Conservation (phyloP, 129 eudicot species). For the Flaveria robusta region DNA sequence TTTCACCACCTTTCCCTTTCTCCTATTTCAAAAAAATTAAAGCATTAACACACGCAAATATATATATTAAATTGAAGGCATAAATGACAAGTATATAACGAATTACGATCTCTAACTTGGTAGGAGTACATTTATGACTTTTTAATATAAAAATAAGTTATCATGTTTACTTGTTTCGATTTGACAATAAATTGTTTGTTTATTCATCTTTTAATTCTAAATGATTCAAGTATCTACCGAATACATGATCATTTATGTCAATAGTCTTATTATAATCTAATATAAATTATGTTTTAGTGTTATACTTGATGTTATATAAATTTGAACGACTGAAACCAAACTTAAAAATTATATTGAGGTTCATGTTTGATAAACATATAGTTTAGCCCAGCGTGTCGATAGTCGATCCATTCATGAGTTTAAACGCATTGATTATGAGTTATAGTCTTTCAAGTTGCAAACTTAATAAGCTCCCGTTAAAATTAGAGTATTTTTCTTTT, state of each 20-base stretch:
- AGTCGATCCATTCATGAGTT: too few species aligned
- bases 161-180: not conserved
- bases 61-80: not conserved
- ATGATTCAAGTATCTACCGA: not conserved
- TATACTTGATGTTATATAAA: not conserved
- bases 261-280: not conserved
- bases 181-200: not conserved
- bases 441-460: too few species aligned
- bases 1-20: constrained; percentile 15
- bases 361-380: too few species aligned
- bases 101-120: too few species aligned
- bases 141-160: not conserved
- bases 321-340: not conserved
- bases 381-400: too few species aligned
- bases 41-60: not conserved
- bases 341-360: not conserved
- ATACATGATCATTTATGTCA: not conserved
- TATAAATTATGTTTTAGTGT: not conserved
- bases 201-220: too few species aligned
- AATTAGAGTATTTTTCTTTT: too few species aligned
- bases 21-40: not conserved
- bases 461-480: too few species aligned
- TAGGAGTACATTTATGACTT: not conserved
- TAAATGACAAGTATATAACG: not conserved
- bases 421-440: too few species aligned